phyloP scores from a whole-genome alignment of 768 basidiomycete species.

The Rhizopogon sp. region DNA sequence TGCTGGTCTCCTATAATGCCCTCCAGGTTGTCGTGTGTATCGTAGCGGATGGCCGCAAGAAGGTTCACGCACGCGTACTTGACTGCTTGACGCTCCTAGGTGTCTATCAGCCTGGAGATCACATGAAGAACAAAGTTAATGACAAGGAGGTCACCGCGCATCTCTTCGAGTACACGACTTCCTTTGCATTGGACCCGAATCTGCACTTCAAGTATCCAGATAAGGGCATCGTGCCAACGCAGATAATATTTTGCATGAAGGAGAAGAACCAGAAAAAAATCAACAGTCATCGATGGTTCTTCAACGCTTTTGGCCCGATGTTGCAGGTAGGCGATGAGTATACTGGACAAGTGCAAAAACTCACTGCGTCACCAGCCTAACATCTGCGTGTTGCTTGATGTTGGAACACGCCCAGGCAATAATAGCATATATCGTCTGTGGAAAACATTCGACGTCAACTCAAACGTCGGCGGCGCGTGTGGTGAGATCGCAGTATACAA shows the following conservation, averaged over 20 bases:
- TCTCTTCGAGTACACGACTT: constrained; percentile 84
- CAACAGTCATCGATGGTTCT: constrained; percentile 96
- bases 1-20: neutral
- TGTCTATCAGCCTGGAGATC: constrained; percentile 75
- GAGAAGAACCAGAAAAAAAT: constrained; percentile 97
- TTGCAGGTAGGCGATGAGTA: constrained; percentile 54
- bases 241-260: constrained; percentile 87
- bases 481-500: constrained; percentile 96
- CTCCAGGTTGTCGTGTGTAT: constrained; percentile 85
- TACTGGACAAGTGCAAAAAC: neutral
- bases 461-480: constrained; percentile 92
- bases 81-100: constrained; percentile 90
- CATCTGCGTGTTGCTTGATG: constrained; percentile 88
- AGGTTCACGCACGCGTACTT: constrained; percentile 77
- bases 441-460: constrained; percentile 92
- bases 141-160: constrained; percentile 68
- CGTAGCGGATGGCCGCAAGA: constrained; percentile 82
- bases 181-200: constrained; percentile 73
- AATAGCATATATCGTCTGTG: constrained; percentile 92
- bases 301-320: constrained; percentile 86
- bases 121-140: constrained; percentile 62
- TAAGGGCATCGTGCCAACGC: constrained; percentile 92
- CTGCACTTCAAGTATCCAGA: constrained; percentile 85
- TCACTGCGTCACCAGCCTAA: constrained; percentile 54
- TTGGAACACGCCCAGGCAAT: constrained; percentile 85